Evolutionary conservation across 139 green algal species (phyloP).

Genomic region (Monoraphidium neglectum): DNA sequence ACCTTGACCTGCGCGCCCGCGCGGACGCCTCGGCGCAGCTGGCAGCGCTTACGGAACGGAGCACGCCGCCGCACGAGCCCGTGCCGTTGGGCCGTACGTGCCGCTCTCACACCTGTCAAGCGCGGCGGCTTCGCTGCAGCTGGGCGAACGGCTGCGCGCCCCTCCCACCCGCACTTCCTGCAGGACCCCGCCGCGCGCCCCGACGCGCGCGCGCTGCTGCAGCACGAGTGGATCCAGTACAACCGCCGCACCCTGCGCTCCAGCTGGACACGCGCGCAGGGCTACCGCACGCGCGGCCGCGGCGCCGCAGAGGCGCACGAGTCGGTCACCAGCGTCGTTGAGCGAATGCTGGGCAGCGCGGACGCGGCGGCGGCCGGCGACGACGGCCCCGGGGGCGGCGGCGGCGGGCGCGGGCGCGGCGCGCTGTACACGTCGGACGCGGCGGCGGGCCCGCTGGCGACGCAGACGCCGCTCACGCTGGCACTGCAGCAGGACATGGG

Average conservation of each 20-base stretch:
- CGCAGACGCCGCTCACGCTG: slow-evolving; percentile 11
- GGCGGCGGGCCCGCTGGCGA: slow-evolving; percentile 15
- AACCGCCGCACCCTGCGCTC: slow-evolving; percentile 71
- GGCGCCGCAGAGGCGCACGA: slow-evolving; percentile 42
- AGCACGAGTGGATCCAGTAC: slow-evolving; percentile 86
- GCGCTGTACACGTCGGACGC: slow-evolving; percentile 6
- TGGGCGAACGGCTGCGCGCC: neutral
- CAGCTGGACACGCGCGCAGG: slow-evolving; percentile 64
- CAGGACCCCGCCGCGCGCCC: slow-evolving; percentile 84
- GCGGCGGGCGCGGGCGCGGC: neutral
- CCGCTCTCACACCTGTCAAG: neutral
- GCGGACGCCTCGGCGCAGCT: too few species aligned
- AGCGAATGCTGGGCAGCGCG: slow-evolving; percentile 34
- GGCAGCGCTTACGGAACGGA: too few species aligned
- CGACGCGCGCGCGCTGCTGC: slow-evolving; percentile 75
- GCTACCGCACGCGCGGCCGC: slow-evolving; percentile 11
- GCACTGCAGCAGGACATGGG: slow-evolving; percentile 20
- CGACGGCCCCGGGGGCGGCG: neutral
- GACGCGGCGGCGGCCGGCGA: slow-evolving; percentile 30
- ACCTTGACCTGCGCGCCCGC: too few species aligned
- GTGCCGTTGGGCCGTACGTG: too few species aligned
- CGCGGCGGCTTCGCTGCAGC: neutral
- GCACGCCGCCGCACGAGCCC: too few species aligned
- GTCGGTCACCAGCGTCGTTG: slow-evolving; percentile 48
- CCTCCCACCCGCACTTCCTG: neutral